These are phyloP conservation scores for Porcisia hertigi DNA, from an alignment of 208 protist species.

Conservation along the genomic window DNA sequence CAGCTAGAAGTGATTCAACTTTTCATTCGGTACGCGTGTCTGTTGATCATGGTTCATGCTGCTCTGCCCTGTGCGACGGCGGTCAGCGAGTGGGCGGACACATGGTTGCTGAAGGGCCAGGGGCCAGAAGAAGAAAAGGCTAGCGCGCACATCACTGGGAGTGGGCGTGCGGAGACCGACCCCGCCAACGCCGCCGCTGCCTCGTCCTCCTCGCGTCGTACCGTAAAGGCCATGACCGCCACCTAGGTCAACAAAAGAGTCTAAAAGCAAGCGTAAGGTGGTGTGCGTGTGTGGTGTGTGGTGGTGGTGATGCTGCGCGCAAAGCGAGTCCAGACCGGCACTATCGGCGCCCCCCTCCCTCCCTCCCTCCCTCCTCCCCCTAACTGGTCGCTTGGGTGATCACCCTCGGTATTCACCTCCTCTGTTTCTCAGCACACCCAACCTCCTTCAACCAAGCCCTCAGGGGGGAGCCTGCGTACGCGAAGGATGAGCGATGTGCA, in stretches of 20 bases:
- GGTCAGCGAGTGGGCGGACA: neutral
- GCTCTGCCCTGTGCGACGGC: slow-evolving; percentile 1
- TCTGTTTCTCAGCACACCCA: too few relatives aligned
- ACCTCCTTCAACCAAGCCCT: too few relatives aligned
- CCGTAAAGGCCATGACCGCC: neutral
- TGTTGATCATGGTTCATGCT: slow-evolving; percentile 27
- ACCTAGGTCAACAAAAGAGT: neutral
- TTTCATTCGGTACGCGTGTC: slow-evolving; percentile 14
- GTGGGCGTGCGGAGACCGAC: neutral
- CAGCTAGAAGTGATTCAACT: slow-evolving; percentile 24
- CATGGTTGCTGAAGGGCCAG: slow-evolving; percentile 6
- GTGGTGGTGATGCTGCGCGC: neutral
- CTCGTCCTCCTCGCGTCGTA: neutral
- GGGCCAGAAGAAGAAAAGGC: neutral
- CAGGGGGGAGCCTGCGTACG: too few relatives aligned
- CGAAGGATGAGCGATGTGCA: too few relatives aligned
- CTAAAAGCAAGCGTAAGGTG: too few relatives aligned
- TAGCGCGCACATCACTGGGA: neutral
- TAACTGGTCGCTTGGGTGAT: too few relatives aligned
- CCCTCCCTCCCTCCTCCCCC: too few relatives aligned
- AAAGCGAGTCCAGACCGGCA: neutral
- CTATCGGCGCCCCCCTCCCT: neutral
- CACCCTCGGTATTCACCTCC: too few relatives aligned
- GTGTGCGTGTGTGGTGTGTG: neutral
- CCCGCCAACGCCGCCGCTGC: neutral